Conservation (phyloP, 352 stramenopile species). For the Pythium phragmiticola region DNA sequence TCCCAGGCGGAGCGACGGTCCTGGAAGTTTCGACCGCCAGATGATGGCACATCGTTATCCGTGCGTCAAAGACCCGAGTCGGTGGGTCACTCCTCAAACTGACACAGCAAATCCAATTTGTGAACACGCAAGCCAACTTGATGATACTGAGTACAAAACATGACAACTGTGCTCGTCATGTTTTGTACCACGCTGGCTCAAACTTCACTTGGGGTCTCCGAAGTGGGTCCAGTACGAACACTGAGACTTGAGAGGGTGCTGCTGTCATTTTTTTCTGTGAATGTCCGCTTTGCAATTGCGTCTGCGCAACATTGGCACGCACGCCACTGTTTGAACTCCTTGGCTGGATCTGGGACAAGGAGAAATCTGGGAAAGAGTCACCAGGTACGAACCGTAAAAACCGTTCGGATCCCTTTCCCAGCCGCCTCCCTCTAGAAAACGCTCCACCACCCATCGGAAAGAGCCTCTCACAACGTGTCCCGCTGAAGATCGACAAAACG, state of each 20-base stretch:
- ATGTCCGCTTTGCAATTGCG: neutral
- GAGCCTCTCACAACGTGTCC: neutral
- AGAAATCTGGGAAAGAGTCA: constrained; percentile 14
- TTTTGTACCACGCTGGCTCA: neutral
- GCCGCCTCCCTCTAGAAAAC: neutral
- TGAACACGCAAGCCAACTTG: neutral
- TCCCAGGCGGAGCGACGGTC: neutral
- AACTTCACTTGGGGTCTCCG: neutral
- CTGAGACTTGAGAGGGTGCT: neutral
- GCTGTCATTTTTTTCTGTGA: neutral
- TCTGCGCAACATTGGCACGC: neutral
- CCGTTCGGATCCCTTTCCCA: constrained; percentile 10
- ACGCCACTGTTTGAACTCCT: constrained; percentile 1
- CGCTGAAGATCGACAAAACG: constrained; percentile 14
- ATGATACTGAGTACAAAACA: neutral
- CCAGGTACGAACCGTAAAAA: neutral
- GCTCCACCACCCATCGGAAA: constrained; percentile 7
- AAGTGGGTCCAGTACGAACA: neutral
- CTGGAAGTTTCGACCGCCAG: neutral
- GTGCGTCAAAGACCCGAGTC: neutral
- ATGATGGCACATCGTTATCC: neutral
- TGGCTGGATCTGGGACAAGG: constrained; percentile 11
- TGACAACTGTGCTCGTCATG: neutral
- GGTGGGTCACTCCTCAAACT: neutral
- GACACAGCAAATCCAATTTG: no score